Percentiles rank a stretch among this genome's conserved stretches.
phyloP scores from a whole-genome alignment of 1,139 yeast species.

The Zygoascus hellenicus region DNA sequence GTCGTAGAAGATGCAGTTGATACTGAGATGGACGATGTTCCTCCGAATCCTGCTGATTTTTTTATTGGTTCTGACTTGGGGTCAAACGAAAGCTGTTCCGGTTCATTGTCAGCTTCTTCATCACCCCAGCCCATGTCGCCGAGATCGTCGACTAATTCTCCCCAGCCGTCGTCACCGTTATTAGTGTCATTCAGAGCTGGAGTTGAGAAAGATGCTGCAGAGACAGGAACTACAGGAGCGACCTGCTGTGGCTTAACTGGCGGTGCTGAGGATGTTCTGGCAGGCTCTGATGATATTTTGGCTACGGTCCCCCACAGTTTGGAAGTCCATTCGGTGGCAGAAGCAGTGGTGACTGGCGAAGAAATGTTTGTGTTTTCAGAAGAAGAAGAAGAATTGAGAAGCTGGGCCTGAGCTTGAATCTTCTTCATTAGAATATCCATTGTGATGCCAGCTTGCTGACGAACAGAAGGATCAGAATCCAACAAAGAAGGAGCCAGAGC shows the following conservation, averaged over 20 bases:
- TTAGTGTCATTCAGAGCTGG: constrained; percentile 3
- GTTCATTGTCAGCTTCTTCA: constrained; percentile 4
- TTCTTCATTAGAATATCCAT: constrained; percentile 60
- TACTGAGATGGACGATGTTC: too few relatives aligned
- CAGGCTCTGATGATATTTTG: neutral
- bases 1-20: neutral
- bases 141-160: constrained; percentile 9
- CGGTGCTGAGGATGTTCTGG: constrained; percentile 12
- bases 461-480: constrained; percentile 65
- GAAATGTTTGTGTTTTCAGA: neutral
- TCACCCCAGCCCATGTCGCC: constrained; percentile 11
- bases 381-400: constrained; percentile 29
- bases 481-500: constrained; percentile 79
- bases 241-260: neutral
- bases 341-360: neutral
- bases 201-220: neutral
- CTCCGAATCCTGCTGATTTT: too few relatives aligned
- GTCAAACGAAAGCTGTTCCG: neutral
- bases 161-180: neutral
- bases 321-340: constrained; percentile 8
- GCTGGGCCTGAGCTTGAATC: constrained; percentile 57
- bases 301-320: constrained; percentile 3
- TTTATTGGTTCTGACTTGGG: neutral
- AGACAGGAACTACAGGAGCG: neutral
- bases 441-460: constrained; percentile 63